Conservation (phyloP, 148 eudicot species). For the Rhododendron henanense region DNA sequence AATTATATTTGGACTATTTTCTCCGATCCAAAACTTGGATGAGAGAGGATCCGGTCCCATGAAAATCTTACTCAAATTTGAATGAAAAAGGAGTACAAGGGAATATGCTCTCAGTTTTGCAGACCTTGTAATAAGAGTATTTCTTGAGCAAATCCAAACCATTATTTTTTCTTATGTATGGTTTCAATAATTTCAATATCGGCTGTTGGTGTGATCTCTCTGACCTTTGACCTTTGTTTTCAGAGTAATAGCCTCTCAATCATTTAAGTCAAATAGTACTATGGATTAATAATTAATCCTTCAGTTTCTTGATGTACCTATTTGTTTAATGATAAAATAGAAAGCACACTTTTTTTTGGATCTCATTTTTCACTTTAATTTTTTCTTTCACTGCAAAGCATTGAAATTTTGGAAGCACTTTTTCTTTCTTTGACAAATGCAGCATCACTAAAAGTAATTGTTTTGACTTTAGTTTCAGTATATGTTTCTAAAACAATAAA, state of each 20-base stretch:
- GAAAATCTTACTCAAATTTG: background rate
- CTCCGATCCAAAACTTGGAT: no score
- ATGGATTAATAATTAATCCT: no score
- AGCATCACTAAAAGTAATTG: background rate
- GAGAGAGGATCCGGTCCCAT: no score
- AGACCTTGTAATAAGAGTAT: no score
- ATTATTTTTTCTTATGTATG: no score
- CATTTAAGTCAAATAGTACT: background rate
- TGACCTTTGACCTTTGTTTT: background rate
- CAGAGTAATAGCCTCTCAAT: background rate
- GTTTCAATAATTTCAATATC: background rate
- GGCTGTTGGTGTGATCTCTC: background rate
- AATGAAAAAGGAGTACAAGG: background rate
- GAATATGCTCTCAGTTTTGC: no score
- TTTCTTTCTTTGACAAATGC: background rate
- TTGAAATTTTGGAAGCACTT: background rate
- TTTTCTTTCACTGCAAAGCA: background rate
- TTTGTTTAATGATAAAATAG: background rate
- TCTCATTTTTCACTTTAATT: background rate
- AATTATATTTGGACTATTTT: no score
- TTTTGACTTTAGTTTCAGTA: background rate
- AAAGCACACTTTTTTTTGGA: background rate
- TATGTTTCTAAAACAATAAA: background rate
- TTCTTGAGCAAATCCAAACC: no score
- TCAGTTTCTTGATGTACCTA: no score